Evolutionary conservation across 129 eudicot species (phyloP).

Genomic region (Artemisia argyi): DNA sequence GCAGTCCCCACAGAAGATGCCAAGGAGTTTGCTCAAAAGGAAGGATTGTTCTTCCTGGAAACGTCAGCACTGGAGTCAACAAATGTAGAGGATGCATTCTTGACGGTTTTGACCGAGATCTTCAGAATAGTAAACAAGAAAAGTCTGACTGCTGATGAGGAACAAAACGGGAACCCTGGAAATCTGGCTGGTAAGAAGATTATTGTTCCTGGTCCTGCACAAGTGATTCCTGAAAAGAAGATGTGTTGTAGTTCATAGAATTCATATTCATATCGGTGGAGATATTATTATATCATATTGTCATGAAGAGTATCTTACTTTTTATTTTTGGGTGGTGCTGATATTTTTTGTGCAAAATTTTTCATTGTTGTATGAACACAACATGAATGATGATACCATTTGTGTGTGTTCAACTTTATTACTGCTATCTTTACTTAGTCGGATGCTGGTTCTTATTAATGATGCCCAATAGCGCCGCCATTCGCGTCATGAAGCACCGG

Average conservation of each 20-base stretch:
- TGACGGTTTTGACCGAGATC: constrained; percentile 82
- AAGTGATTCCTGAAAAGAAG: constrained; percentile 78
- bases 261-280: constrained; percentile 7
- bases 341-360: constrained; percentile 31
- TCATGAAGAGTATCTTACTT: neutral
- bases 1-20: constrained; percentile 89
- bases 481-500: too few species aligned
- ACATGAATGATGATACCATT: constrained; percentile 29
- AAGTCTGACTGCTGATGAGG: constrained; percentile 66
- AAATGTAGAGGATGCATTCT: constrained; percentile 84
- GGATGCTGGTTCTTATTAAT: too few species aligned
- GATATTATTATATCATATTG: neutral
- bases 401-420: constrained; percentile 18
- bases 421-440: neutral
- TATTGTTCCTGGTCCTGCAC: constrained; percentile 88
- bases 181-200: constrained; percentile 79
- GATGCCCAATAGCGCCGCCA: too few species aligned
- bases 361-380: constrained; percentile 30
- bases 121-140: constrained; percentile 89
- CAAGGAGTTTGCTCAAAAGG: constrained; percentile 80
- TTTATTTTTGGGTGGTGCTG: constrained; percentile 22
- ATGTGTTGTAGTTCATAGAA: constrained; percentile 60
- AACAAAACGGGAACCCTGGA: constrained; percentile 66
- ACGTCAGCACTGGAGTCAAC: constrained; percentile 89
- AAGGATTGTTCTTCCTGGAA: constrained; percentile 89